Percentiles rank a stretch among this genome's conserved stretches.
phyloP scores from a whole-genome alignment of 257 asterid genomes.

The Catharanthus roseus region DNA sequence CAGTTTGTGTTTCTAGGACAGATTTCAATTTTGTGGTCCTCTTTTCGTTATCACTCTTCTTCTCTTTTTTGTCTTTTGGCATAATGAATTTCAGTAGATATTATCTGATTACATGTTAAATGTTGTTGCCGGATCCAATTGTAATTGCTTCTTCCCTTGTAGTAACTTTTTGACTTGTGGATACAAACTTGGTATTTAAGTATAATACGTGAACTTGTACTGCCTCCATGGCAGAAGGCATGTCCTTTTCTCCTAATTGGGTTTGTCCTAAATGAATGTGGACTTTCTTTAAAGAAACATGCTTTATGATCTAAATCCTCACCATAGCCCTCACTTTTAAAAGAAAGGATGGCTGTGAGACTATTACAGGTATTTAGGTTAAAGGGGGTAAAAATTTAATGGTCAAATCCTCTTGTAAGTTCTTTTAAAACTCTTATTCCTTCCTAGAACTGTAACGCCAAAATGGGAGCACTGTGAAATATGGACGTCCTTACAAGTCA shows the following conservation, averaged over 20 bases:
- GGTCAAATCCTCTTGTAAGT: background rate
- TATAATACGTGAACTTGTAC: background rate
- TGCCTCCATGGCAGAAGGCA: background rate
- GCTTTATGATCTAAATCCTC: background rate
- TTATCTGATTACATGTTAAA: background rate
- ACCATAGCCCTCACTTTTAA: background rate
- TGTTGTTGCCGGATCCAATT: background rate
- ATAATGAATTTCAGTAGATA: background rate
- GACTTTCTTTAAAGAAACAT: background rate
- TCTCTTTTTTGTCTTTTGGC: background rate
- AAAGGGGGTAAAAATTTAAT: background rate
- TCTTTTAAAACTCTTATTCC: background rate
- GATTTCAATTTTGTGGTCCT: background rate
- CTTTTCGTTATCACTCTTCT: background rate
- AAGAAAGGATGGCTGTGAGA: background rate
- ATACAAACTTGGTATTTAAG: background rate
- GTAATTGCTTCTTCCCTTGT: background rate
- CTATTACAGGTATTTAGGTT: background rate
- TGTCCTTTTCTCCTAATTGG: background rate
- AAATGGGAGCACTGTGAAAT: background rate
- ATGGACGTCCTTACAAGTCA: background rate
- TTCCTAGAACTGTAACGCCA: background rate
- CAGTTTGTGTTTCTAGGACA: background rate
- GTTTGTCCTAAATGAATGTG: background rate
- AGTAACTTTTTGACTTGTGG: background rate